These are phyloP conservation scores for Xenosphaeropsis pyriputrescens DNA, from an alignment of 2,329 filamentous ascomycete genomes.

Conservation along the genomic window DNA sequence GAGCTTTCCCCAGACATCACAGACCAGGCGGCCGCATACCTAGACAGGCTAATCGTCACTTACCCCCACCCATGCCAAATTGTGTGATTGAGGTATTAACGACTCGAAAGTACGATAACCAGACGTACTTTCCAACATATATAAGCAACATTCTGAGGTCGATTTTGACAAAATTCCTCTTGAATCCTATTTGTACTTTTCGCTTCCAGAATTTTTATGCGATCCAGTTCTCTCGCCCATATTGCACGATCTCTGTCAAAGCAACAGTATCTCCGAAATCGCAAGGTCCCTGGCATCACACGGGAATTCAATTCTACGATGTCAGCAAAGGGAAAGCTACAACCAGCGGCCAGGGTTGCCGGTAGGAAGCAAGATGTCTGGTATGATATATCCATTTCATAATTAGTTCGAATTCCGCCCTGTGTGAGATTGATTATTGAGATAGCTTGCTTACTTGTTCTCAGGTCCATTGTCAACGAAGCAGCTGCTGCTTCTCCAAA, in stretches of 20 bases:
- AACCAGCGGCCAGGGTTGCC: constrained; percentile 38
- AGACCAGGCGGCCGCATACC: too few species aligned
- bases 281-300: not conserved
- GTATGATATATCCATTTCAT: constrained; percentile 18
- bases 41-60: too few species aligned
- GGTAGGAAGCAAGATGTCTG: constrained; percentile 42
- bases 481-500: constrained; percentile 46
- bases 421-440: not conserved
- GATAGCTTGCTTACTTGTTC: too few species aligned
- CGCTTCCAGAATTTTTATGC: not conserved
- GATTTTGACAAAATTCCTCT: too few species aligned
- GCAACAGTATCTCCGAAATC: not conserved
- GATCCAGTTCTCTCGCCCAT: not conserved
- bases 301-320: constrained; percentile 11
- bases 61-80: too few species aligned
- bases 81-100: too few species aligned
- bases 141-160: too few species aligned
- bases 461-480: constrained; percentile 51
- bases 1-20: too few species aligned
- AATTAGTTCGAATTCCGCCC: not conserved
- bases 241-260: not conserved
- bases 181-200: too few species aligned
- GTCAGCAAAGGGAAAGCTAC: constrained; percentile 20
- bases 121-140: too few species aligned
- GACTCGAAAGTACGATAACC: too few species aligned